Conservation (phyloP, 2,329 filamentous ascomycete species). For the Aureobasidium sp. region DNA sequence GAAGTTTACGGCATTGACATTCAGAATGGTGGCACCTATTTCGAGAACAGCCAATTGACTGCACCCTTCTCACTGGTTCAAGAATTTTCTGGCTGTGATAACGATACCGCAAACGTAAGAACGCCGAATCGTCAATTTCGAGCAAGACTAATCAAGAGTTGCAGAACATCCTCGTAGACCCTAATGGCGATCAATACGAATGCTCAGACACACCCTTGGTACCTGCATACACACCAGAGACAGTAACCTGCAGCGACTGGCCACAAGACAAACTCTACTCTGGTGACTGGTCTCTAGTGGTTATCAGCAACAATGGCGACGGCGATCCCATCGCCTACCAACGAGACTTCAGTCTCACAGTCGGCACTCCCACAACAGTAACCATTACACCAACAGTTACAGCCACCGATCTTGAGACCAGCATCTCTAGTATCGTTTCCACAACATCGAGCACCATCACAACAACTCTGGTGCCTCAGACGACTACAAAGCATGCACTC, state of each 20-base stretch:
- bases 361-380: slow-evolving; percentile 30
- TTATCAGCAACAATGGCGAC: slow-evolving; percentile 37
- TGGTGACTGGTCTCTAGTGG: slow-evolving; percentile 37
- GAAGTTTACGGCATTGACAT: slow-evolving; percentile 33
- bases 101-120: slow-evolving; percentile 29
- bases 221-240: slow-evolving; percentile 29
- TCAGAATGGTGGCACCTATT: slow-evolving; percentile 37
- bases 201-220: slow-evolving; percentile 35
- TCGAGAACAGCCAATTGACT: slow-evolving; percentile 36
- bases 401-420: slow-evolving; percentile 1
- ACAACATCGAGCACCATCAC: not conserved
- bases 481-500: not conserved
- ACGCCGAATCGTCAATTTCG: too few species aligned
- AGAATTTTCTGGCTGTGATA: slow-evolving; percentile 38
- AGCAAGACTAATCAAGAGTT: not conserved
- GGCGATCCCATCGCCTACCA: slow-evolving; percentile 40
- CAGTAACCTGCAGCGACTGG: slow-evolving; percentile 6
- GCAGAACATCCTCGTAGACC: slow-evolving; percentile 36
- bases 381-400: slow-evolving; percentile 23
- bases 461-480: not conserved
- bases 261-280: slow-evolving; percentile 36
- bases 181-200: slow-evolving; percentile 33
- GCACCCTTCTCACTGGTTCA: slow-evolving; percentile 38
- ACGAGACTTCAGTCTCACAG: slow-evolving; percentile 33
- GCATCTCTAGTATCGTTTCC: not conserved